phyloP scores from a whole-genome alignment of 2,329 filamentous ascomycete genomes.

The Xylariaceae sp. region DNA sequence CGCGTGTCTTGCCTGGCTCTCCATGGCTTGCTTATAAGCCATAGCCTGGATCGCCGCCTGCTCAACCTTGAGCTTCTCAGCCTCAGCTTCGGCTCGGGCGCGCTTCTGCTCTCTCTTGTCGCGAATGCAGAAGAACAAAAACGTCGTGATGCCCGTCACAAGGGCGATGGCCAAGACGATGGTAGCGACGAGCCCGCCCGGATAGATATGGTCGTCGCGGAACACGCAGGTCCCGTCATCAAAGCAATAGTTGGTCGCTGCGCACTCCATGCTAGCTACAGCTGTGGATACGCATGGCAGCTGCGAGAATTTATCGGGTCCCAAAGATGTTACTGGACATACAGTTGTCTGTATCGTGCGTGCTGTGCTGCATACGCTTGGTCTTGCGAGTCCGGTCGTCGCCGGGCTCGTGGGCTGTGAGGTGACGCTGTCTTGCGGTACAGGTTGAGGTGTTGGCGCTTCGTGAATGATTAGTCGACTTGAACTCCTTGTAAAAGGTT shows the following conservation, averaged over 20 bases:
- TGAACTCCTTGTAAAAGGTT: not conserved
- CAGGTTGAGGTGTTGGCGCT: constrained; percentile 23
- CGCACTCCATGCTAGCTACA: constrained; percentile 33
- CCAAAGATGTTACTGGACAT: constrained; percentile 7
- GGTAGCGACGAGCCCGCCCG: constrained; percentile 54
- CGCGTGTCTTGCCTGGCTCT: not conserved
- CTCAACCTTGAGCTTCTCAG: constrained; percentile 50
- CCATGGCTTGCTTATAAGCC: constrained; percentile 1
- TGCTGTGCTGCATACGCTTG: constrained; percentile 8
- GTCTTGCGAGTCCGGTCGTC: constrained; percentile 10
- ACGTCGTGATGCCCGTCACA: constrained; percentile 44
- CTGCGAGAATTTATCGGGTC: constrained; percentile 15
- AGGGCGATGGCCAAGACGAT: constrained; percentile 53
- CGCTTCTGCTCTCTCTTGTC: constrained; percentile 54
- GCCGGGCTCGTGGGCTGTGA: constrained; percentile 12
- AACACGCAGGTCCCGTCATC: constrained; percentile 48
- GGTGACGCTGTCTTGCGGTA: not conserved
- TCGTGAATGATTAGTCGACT: not conserved
- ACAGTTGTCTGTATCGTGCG: constrained; percentile 13
- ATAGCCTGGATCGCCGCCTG: constrained; percentile 6
- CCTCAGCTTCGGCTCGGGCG: constrained; percentile 53
- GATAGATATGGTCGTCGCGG: constrained; percentile 47
- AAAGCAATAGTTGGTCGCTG: constrained; percentile 48
- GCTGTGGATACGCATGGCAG: constrained; percentile 39
- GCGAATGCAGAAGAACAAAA: constrained; percentile 59